These are phyloP conservation scores for Diutina sp. DNA, from an alignment of 1,139 yeast species.

Conservation along the genomic window DNA sequence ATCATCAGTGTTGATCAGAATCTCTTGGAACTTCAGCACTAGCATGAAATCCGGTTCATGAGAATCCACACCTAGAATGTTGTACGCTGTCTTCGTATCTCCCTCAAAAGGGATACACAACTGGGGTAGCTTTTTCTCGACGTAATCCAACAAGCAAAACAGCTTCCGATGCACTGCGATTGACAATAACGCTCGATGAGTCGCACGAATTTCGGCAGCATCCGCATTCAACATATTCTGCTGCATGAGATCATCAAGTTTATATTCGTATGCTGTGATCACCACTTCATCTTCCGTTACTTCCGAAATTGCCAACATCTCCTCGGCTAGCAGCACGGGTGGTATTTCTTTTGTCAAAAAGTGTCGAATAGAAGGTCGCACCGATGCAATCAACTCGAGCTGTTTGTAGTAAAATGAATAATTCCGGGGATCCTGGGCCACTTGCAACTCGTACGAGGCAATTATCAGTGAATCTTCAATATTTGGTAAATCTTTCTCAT, in stretches of 20 bases:
- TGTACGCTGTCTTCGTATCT: conserved; percentile 24
- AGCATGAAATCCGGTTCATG: conserved; percentile 44
- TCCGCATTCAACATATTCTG: conserved; percentile 37
- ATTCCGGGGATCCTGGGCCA: conserved; percentile 21
- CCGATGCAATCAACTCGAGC: conserved; percentile 30
- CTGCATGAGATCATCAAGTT: conserved; percentile 49
- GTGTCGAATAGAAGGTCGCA: conserved; percentile 23
- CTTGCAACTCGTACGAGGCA: conserved; percentile 32
- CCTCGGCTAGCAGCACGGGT: conserved; percentile 45
- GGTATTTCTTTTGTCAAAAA: conserved; percentile 44
- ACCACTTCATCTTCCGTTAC: conserved; percentile 68
- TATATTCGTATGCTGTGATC: conserved; percentile 55
- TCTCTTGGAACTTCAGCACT: conserved; percentile 39
- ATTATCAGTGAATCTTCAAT: conserved; percentile 32
- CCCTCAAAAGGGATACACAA: conserved; percentile 6
- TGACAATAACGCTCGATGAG: conserved; percentile 25
- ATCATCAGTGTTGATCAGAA: conserved; percentile 17
- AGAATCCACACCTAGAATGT: conserved; percentile 27
- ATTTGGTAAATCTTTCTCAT: conserved; percentile 1
- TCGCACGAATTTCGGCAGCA: conserved; percentile 26
- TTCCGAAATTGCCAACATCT: conserved; percentile 45
- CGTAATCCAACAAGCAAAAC: conserved; percentile 29
- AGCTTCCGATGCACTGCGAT: conserved; percentile 29
- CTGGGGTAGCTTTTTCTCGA: conserved; percentile 31
- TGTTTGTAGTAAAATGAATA: conserved; percentile 21